Conservation (phyloP, 139 green algal species). For the Volvox reticuliferus region DNA sequence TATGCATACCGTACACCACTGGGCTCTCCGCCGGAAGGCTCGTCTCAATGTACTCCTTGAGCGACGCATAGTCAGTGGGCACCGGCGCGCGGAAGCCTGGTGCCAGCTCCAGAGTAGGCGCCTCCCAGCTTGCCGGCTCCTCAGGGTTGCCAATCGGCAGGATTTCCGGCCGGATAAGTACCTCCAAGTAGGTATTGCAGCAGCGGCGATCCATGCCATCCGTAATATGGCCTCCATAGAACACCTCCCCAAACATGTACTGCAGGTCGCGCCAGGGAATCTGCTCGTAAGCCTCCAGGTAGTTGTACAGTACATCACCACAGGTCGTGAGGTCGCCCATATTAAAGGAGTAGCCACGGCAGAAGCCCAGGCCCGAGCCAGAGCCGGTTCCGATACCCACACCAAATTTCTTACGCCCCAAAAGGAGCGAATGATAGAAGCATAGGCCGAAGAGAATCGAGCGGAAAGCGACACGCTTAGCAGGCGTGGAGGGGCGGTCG, state of each 20-base stretch:
- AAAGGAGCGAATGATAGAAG: conserved; percentile 93
- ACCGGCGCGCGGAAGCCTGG: conserved; percentile 84
- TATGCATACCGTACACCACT: conserved; percentile 90
- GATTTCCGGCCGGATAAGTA: conserved; percentile 85
- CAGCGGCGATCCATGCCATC: conserved; percentile 89
- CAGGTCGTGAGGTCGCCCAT: conserved; percentile 90
- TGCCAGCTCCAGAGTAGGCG: conserved; percentile 79
- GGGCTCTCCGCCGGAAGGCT: conserved; percentile 83
- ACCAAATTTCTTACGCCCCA: conserved; percentile 93
- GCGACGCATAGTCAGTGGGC: conserved; percentile 73
- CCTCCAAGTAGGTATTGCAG: conserved; percentile 89
- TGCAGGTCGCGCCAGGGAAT: conserved; percentile 88
- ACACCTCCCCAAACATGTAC: conserved; percentile 92
- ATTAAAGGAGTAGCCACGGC: conserved; percentile 92
- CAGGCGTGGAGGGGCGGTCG: conserved; percentile 65
- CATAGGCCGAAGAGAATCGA: conserved; percentile 89
- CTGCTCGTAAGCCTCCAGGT: conserved; percentile 82
- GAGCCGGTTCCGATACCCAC: conserved; percentile 85
- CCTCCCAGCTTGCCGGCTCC: conserved; percentile 62
- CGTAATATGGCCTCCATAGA: conserved; percentile 92
- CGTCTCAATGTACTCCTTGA: conserved; percentile 85
- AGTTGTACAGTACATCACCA: conserved; percentile 90
- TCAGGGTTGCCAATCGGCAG: conserved; percentile 68
- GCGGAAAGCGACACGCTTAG: conserved; percentile 82
- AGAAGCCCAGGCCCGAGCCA: conserved; percentile 90